A percentile compares a stretch with the other conserved stretches of the same genome.
These are phyloP conservation scores for Ogataea methylovora DNA, from an alignment of 805 yeast species.

Conservation along the genomic window DNA sequence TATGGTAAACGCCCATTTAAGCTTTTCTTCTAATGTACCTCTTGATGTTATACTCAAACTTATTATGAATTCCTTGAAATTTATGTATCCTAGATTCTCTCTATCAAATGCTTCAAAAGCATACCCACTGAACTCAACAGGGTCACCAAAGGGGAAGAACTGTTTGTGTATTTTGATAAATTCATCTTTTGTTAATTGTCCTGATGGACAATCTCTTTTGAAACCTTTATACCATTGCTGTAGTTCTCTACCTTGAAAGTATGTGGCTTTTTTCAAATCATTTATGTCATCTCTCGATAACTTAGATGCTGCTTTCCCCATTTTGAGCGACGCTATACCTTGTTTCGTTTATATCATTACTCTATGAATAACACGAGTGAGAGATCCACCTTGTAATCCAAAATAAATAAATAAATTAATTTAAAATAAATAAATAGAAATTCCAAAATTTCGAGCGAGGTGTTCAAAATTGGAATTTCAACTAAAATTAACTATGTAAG, in stretches of 20 bases:
- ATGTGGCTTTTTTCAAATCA: conserved; percentile 75
- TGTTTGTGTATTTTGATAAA: conserved; percentile 90
- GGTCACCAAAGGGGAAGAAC: conserved; percentile 98
- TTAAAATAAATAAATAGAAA: too few relatives aligned
- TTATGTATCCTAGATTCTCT: conserved; percentile 73
- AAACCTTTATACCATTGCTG: conserved; percentile 99
- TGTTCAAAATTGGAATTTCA: too few relatives aligned
- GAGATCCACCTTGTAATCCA: too few relatives aligned
- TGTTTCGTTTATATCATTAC: too few relatives aligned
- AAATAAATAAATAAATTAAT: too few relatives aligned
- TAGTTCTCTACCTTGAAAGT: conserved; percentile 86
- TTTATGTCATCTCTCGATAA: conserved; percentile 84
- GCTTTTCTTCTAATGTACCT: conserved; percentile 77
- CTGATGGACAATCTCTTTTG: conserved; percentile 86
- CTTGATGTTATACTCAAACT: conserved; percentile 83
- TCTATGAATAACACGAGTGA: too few relatives aligned
- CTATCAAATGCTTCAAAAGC: conserved; percentile 86
- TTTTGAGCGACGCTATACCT: too few relatives aligned
- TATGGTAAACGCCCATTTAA: conserved; percentile 82
- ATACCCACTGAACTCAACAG: conserved; percentile 81
- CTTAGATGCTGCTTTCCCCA: conserved; percentile 96
- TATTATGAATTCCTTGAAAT: conserved; percentile 86
- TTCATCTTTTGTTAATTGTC: conserved; percentile 79
- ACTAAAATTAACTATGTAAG: too few relatives aligned
- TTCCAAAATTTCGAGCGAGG: too few relatives aligned